phyloP scores from a whole-genome alignment of 148 eudicot species.

The Nepenthes mirabilis region DNA sequence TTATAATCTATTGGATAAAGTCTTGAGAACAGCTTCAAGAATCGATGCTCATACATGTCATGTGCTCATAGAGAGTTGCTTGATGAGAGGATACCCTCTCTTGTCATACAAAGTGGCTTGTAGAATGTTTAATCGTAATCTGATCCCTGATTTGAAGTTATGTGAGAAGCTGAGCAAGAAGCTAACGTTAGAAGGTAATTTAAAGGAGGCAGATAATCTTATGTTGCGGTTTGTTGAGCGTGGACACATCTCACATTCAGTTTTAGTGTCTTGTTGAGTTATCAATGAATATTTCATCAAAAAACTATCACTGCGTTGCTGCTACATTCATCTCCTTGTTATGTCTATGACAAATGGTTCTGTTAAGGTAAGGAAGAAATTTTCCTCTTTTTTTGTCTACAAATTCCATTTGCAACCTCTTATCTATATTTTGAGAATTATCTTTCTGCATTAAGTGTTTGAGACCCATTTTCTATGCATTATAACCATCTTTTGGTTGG shows the following conservation, averaged over 20 bases:
- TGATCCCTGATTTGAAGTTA: conserved; percentile 20
- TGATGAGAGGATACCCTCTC: conserved; percentile 20
- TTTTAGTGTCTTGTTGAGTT: background rate
- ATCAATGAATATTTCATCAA: background rate
- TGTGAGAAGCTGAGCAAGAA: conserved; percentile 21
- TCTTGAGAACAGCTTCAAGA: conserved; percentile 20
- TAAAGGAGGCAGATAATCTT: conserved; percentile 27
- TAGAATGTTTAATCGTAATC: conserved; percentile 21
- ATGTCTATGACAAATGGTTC: too few relatives aligned
- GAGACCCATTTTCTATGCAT: too few relatives aligned
- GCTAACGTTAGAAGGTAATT: conserved; percentile 21
- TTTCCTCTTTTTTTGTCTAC: too few relatives aligned
- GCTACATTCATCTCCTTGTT: too few relatives aligned
- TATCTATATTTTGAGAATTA: too few relatives aligned
- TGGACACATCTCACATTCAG: conserved; percentile 13
- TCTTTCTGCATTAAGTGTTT: too few relatives aligned
- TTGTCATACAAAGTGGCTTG: conserved; percentile 25
- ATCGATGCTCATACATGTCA: conserved; percentile 25
- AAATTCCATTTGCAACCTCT: too few relatives aligned
- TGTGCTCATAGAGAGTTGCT: conserved; percentile 22
- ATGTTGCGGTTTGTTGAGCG: conserved; percentile 24
- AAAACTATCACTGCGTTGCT: background rate
- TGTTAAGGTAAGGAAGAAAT: too few relatives aligned
- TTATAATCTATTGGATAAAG: conserved; percentile 17
- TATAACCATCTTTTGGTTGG: too few relatives aligned